Evolutionary conservation across 345 rosid species (phyloP), one percentile per base, ranked within the genome.

Genomic region (Euclidium syriacum): DNA sequence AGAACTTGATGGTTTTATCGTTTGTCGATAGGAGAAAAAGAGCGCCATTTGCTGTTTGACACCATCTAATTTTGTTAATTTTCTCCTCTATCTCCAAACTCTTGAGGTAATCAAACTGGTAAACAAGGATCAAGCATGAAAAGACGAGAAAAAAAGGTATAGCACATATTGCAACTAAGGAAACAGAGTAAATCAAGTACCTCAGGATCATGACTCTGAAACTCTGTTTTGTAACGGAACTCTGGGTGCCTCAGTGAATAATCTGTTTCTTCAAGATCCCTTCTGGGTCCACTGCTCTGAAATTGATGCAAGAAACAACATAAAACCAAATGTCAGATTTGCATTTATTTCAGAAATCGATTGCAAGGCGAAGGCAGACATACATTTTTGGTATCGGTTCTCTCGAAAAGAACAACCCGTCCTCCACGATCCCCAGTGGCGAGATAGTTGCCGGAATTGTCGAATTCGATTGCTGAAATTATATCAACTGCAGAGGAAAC

Each of bases 1-100:
- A 91, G 74, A 75, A 82, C 64, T 91, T 72, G 57, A 72, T 52
- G 16, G 76, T 72, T 52, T 72, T 72, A 57, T 72, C 72, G 62
- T 91, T 91, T 5, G 96, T 85, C 1, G 98, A 91, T 43, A 91
- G 86, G 58, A 91, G 95, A 77, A 86, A 91, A 46, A 85, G 73
- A 6, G 92, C 90, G 10, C 90, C 80, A 59, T 88, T 91, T 2
- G 91, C 92, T 27, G 86, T 66, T 72, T 85, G 98, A 74, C 95
- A 91, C 98, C 96, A 88, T 78, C 85, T 86, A 36, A 91, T 86
- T 62, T 91, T 86, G 83, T 91, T 91, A 60, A 91, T 91, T 57
- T 91, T 91, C 88, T 91, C 98, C 78, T 86, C 98, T 71, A 91
- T 91, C 80, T 91, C 98, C 92, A 91, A 83, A 70, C 98, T 91